Base-by-base conservation (phyloP, 1,139 yeast species). In the Nakaseomyces delphensis region DNA sequence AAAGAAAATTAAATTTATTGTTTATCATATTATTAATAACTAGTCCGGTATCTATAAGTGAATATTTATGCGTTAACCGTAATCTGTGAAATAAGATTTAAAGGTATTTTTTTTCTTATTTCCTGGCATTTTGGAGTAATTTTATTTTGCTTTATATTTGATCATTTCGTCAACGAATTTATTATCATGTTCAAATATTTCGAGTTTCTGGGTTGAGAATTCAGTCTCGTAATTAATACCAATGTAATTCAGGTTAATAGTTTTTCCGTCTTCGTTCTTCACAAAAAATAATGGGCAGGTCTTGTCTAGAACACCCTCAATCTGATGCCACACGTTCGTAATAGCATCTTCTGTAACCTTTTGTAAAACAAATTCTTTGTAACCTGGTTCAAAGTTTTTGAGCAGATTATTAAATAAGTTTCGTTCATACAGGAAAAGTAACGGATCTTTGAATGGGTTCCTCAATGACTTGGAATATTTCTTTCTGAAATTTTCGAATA, bases 361-460 rank as follows among this genome's bases (percentile, higher is more conserved):
- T 21, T 33, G 19, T n/a, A 20, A 10, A 9, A 33, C 18, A 20
- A 20, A 9, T n/a, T 20, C 37, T n/a, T 20, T 33, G 13, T 20
- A 13, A 4, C 25, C 25, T 2, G 27, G 16, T 13, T 33, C 37
- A 20, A 20, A 20, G 6, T 33, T 11, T 21, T 33, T 33, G 10
- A 33, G 27, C 27, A 33, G 11, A 3, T 20, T 33, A n/a, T 33
- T 33, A 57, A 59, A 57, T 21, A 49, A 24, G 4, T 44, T 45
- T 13, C 43, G 43, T 40, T 58, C 60, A 33, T 51, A 47, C 3
- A 39, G 38, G 33, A 42, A 49, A 21, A 57, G 20, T 13, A 42
- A 42, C 2, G 63, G 61, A 45, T 59, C 63, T 36, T 58, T 57
- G 16, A 43, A 46, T 1, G 58, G 55, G 2, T 56, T 47, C 7